These are phyloP conservation scores for Coprinopsis cinerea DNA, from an alignment of 768 basidiomycete species.

Conservation along the genomic window DNA sequence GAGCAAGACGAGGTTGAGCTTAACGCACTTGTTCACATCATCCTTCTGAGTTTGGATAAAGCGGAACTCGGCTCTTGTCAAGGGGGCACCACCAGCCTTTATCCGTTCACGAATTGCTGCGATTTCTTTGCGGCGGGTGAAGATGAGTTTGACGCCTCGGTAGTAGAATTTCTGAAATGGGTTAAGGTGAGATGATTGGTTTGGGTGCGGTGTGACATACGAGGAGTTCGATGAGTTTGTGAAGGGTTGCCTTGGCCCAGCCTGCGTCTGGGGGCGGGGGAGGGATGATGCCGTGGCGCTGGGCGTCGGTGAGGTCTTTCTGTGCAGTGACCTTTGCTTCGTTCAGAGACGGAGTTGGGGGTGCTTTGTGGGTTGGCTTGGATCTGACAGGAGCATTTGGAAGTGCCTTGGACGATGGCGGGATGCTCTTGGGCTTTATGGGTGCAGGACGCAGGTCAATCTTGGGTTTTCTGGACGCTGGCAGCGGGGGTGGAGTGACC, in stretches of 20 bases:
- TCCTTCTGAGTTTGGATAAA: slow-evolving; percentile 61
- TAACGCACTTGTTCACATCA: slow-evolving; percentile 64
- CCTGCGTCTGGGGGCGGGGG: slow-evolving; percentile 62
- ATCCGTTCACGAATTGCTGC: slow-evolving; percentile 51
- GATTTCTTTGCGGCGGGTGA: slow-evolving; percentile 51
- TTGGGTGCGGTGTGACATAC: slow-evolving; percentile 23
- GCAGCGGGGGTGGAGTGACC: slow-evolving; percentile 14
- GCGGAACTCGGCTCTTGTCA: slow-evolving; percentile 64
- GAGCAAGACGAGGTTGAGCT: background rate
- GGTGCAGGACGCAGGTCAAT: slow-evolving; percentile 63
- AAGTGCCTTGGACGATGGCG: slow-evolving; percentile 20
- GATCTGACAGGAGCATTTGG: too few species aligned
- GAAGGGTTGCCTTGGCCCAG: slow-evolving; percentile 43
- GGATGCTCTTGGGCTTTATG: slow-evolving; percentile 31
- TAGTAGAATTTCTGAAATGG: slow-evolving; percentile 84
- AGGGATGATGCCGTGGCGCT: slow-evolving; percentile 58
- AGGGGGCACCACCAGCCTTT: slow-evolving; percentile 49
- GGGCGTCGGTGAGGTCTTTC: slow-evolving; percentile 60
- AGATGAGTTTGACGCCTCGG: slow-evolving; percentile 67
- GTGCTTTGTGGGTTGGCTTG: too few species aligned
- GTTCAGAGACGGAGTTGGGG: slow-evolving; percentile 18
- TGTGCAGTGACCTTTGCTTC: slow-evolving; percentile 46
- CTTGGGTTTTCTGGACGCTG: slow-evolving; percentile 34
- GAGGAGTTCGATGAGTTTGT: slow-evolving; percentile 42
- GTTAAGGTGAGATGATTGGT: background rate